phyloP scores from a whole-genome alignment of 441 rosid species.

The Jatropha podagrica region DNA sequence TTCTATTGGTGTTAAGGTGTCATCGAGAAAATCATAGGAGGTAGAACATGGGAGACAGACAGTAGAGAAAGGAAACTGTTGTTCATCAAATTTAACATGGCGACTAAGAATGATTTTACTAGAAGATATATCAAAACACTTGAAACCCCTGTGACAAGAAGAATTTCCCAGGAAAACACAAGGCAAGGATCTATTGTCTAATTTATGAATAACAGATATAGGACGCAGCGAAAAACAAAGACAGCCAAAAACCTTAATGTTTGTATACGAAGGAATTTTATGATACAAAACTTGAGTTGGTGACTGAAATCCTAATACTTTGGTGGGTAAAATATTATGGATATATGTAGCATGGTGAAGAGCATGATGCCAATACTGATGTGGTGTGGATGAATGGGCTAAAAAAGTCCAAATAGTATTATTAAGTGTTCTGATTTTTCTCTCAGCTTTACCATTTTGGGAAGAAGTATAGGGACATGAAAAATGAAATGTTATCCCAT shows the following conservation, averaged over 20 bases:
- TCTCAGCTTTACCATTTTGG: too few species aligned
- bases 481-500: too few species aligned
- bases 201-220: not conserved
- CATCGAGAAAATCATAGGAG: not conserved
- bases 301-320: not conserved
- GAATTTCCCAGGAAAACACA: too few species aligned
- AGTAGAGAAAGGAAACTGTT: not conserved
- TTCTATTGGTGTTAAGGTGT: not conserved
- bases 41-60: not conserved
- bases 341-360: not conserved
- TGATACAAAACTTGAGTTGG: not conserved
- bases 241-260: not conserved
- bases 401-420: too few species aligned
- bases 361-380: too few species aligned
- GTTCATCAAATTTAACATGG: not conserved
- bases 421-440: too few species aligned
- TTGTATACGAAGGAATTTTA: not conserved
- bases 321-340: not conserved
- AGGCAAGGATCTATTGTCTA: not conserved
- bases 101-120: too few species aligned
- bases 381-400: too few species aligned
- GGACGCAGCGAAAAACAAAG: not conserved
- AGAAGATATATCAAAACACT: too few species aligned
- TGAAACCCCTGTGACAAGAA: too few species aligned
- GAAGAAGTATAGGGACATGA: too few species aligned